These are phyloP conservation scores for Camellia granthamiana DNA, from an alignment of 148 eudicot species.

Conservation along the genomic window DNA sequence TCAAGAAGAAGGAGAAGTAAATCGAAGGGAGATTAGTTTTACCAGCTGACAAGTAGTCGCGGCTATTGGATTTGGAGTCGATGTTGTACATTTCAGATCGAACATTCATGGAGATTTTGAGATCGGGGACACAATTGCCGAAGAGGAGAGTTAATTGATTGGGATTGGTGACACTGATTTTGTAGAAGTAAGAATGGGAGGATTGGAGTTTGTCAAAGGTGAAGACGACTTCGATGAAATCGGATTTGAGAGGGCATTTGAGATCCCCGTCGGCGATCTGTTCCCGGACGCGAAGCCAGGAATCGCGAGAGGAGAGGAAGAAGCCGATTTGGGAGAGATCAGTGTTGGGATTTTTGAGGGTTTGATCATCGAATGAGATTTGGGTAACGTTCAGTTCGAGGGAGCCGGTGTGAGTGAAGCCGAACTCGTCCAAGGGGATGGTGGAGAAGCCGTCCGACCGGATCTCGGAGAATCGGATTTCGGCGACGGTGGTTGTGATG, in stretches of 20 bases:
- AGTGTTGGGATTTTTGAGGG: constrained; percentile 20
- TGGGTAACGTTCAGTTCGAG: constrained; percentile 48
- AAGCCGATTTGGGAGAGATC: constrained; percentile 50
- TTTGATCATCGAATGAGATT: constrained; percentile 23
- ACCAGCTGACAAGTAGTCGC: constrained; percentile 43
- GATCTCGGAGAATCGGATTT: constrained; percentile 38
- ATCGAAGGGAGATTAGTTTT: constrained; percentile 29
- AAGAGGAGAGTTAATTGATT: constrained; percentile 34
- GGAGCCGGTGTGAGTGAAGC: constrained; percentile 47
- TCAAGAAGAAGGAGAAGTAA: constrained; percentile 29
- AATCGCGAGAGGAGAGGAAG: constrained; percentile 47
- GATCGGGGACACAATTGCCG: constrained; percentile 27
- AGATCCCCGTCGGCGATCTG: constrained; percentile 35
- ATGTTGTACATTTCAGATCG: constrained; percentile 32
- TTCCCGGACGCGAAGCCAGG: constrained; percentile 45
- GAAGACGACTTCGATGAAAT: constrained; percentile 32
- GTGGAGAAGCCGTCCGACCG: constrained; percentile 42
- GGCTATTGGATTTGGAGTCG: constrained; percentile 15
- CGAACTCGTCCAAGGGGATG: constrained; percentile 62
- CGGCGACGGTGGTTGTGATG: constrained; percentile 18
- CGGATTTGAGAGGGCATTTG: constrained; percentile 41
- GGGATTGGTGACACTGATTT: constrained; percentile 16
- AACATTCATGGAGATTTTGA: constrained; percentile 27
- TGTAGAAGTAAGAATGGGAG: constrained; percentile 9
- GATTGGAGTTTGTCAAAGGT: constrained; percentile 32